Evolutionary conservation across 768 basidiomycete genomes (phyloP).

Genomic region (Mycena sanguinolenta): DNA sequence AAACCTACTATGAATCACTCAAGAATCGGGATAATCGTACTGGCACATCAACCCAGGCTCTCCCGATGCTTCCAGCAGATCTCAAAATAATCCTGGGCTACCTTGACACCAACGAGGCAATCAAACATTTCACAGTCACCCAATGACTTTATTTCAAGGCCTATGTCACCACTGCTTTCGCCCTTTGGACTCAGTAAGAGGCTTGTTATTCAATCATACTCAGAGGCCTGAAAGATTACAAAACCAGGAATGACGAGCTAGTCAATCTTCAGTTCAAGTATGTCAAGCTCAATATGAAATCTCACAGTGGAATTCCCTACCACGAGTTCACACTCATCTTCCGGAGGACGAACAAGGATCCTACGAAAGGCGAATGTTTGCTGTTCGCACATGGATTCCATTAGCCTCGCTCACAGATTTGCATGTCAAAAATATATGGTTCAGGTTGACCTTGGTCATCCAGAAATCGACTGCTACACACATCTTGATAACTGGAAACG

Average conservation of each 20-base stretch:
- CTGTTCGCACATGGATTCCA: no score
- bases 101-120: not conserved
- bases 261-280: slow-evolving; percentile 30
- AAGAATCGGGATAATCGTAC: slow-evolving; percentile 36
- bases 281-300: slow-evolving; percentile 19
- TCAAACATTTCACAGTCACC: not conserved
- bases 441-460: slow-evolving; percentile 28
- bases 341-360: slow-evolving; percentile 41
- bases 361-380: slow-evolving; percentile 29
- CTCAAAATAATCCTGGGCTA: slow-evolving; percentile 35
- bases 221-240: no score
- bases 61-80: slow-evolving; percentile 40
- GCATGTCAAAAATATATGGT: slow-evolving; percentile 23
- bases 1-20: slow-evolving; percentile 36
- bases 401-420: no score
- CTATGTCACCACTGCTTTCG: slow-evolving; percentile 38
- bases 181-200: slow-evolving; percentile 35
- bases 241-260: slow-evolving; percentile 33
- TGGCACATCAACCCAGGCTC: slow-evolving; percentile 33
- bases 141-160: slow-evolving; percentile 38
- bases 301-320: slow-evolving; percentile 21
- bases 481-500: slow-evolving; percentile 31
- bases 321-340: slow-evolving; percentile 37
- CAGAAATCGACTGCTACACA: slow-evolving; percentile 39
- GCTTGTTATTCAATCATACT: no score